phyloP scores from a whole-genome alignment of 2,329 filamentous ascomycete species.

The Elsinoe australis region DNA sequence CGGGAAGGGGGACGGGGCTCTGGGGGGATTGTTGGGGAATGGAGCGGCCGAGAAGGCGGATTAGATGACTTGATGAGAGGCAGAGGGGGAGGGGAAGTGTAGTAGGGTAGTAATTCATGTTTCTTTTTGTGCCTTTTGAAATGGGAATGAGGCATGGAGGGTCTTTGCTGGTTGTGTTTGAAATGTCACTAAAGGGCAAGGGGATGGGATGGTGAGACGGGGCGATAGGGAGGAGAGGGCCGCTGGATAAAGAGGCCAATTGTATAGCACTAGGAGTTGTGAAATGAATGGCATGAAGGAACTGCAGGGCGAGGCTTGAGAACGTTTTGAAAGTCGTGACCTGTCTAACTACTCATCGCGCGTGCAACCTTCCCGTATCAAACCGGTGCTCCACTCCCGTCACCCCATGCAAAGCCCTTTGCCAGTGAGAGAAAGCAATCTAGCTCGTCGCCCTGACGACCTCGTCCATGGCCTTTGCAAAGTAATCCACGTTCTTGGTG shows the following conservation, averaged over 20 bases:
- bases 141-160: too few species aligned
- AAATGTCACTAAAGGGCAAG: too few species aligned
- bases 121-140: neutral
- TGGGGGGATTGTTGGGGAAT: conserved; percentile 8
- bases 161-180: too few species aligned
- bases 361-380: too few species aligned
- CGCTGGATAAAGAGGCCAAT: neutral
- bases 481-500: conserved; percentile 83
- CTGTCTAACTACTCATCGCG: too few species aligned
- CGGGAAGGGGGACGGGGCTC: conserved; percentile 2
- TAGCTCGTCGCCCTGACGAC: conserved; percentile 62
- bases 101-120: neutral
- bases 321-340: too few species aligned
- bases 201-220: neutral
- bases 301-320: too few species aligned
- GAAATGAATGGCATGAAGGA: too few species aligned
- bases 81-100: neutral
- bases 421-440: neutral
- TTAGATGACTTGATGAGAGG: conserved; percentile 1
- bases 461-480: conserved; percentile 80
- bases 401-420: neutral
- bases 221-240: neutral
- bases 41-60: conserved; percentile 16
- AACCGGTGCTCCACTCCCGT: too few species aligned
- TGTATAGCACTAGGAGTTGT: too few species aligned